These are phyloP conservation scores for Rubroshorea leprosula DNA, from an alignment of 345 rosid genomes.

Conservation along the genomic window DNA sequence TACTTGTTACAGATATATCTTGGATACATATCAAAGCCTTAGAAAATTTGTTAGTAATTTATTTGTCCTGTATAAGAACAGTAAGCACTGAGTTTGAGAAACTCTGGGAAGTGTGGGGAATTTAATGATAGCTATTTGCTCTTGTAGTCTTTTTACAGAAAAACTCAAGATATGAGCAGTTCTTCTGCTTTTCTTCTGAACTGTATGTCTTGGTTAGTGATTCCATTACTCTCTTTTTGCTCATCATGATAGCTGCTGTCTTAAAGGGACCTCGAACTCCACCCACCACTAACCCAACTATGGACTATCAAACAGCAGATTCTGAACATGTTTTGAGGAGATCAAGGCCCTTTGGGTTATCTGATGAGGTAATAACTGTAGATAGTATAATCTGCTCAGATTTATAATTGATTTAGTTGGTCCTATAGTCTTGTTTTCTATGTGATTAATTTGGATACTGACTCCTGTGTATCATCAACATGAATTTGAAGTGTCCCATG, in stretches of 20 bases:
- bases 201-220: constrained; percentile 1
- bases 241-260: constrained; percentile 37
- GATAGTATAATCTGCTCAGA: constrained; percentile 5
- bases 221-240: constrained; percentile 3
- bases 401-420: neutral
- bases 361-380: constrained; percentile 53
- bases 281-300: constrained; percentile 41
- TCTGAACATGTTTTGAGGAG: constrained; percentile 71
- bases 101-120: neutral
- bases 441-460: too few species aligned
- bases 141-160: too few species aligned
- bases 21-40: neutral
- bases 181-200: neutral
- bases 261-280: constrained; percentile 74
- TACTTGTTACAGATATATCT: neutral
- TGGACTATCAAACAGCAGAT: constrained; percentile 79
- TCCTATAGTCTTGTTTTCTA: too few species aligned
- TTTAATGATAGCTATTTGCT: constrained; percentile 2
- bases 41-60: constrained; percentile 4
- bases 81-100: constrained; percentile 1
- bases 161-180: neutral
- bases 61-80: neutral
- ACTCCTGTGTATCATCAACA: constrained; percentile 1
- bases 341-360: constrained; percentile 58
- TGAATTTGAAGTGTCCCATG: constrained; percentile 6